Conservation (phyloP, 176 grass and related monocot species). For the Zoysia pacifica region DNA sequence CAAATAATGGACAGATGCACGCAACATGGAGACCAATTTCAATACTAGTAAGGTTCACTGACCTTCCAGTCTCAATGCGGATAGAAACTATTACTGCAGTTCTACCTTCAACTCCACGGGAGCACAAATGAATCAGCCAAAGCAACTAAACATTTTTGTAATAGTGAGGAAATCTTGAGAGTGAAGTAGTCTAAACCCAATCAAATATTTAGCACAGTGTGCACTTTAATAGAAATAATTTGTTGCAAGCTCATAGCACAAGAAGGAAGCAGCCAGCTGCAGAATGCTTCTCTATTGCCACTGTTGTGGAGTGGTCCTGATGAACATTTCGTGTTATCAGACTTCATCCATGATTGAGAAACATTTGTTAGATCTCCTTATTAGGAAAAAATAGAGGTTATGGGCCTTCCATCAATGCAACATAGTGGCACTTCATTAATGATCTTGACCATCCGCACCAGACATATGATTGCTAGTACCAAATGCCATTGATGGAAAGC, state of each 20-base stretch:
- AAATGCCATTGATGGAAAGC: neutral
- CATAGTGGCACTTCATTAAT: conserved; percentile 11
- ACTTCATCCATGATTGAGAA: conserved; percentile 39
- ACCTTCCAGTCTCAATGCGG: neutral
- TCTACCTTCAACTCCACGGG: neutral
- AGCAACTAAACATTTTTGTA: neutral
- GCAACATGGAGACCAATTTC: neutral
- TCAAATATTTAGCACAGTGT: conserved; percentile 7
- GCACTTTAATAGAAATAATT: conserved; percentile 31
- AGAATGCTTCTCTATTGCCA: conserved; percentile 18
- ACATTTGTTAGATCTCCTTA: conserved; percentile 37
- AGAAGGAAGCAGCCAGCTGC: conserved; percentile 35
- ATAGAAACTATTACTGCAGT: neutral
- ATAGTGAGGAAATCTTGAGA: neutral
- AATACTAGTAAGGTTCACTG: neutral
- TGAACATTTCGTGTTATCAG: conserved; percentile 36
- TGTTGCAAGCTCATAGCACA: conserved; percentile 1
- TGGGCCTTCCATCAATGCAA: conserved; percentile 31
- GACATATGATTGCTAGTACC: neutral
- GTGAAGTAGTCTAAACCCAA: conserved; percentile 16
- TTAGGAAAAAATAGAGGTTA: conserved; percentile 31
- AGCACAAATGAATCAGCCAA: neutral
- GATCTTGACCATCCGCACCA: conserved; percentile 24
- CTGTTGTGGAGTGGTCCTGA: conserved; percentile 31
- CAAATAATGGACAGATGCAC: conserved; percentile 4